These are phyloP conservation scores for Botryotinia convoluta DNA, from an alignment of 2,329 filamentous ascomycete species.

Conservation along the genomic window DNA sequence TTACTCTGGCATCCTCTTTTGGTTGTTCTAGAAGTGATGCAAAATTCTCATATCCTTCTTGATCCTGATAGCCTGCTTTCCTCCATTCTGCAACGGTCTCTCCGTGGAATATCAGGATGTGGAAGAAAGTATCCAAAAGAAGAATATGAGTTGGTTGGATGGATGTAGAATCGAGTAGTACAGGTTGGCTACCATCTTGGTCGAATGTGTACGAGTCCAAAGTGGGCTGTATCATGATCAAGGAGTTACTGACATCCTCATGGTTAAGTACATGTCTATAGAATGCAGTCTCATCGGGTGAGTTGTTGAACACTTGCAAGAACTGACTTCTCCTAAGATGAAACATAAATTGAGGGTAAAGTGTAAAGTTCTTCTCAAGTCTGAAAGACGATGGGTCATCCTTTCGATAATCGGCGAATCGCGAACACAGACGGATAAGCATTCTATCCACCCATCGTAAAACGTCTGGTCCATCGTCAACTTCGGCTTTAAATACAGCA, in stretches of 20 bases:
- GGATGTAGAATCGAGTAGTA: conserved; percentile 93
- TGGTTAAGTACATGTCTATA: conserved; percentile 96
- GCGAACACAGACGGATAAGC: conserved; percentile 93
- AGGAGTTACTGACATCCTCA: conserved; percentile 92
- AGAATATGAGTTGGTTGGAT: conserved; percentile 94
- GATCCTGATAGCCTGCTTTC: conserved; percentile 95
- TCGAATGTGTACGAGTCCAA: conserved; percentile 97
- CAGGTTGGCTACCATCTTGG: conserved; percentile 86
- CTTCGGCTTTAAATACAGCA: conserved; percentile 97
- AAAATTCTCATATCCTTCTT: conserved; percentile 98
- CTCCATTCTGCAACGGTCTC: conserved; percentile 98
- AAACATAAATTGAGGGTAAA: conserved; percentile 99
- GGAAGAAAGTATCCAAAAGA: conserved; percentile 97
- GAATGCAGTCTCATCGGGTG: conserved; percentile 98
- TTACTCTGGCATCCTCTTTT: conserved; percentile 91
- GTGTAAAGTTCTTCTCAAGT: conserved; percentile 96
- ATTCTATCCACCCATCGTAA: conserved; percentile 97
- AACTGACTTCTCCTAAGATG: conserved; percentile 96
- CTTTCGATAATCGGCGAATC: conserved; percentile 97
- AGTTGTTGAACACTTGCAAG: conserved; percentile 99
- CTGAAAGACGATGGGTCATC: conserved; percentile 97
- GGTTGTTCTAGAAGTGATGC: conserved; percentile 82
- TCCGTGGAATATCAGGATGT: conserved; percentile 98
- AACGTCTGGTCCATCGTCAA: conserved; percentile 97
- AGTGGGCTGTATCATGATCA: conserved; percentile 98